Evolutionary conservation across 2,329 filamentous ascomycete genomes (phyloP).

Genomic region (Didymellaceae sp.): DNA sequence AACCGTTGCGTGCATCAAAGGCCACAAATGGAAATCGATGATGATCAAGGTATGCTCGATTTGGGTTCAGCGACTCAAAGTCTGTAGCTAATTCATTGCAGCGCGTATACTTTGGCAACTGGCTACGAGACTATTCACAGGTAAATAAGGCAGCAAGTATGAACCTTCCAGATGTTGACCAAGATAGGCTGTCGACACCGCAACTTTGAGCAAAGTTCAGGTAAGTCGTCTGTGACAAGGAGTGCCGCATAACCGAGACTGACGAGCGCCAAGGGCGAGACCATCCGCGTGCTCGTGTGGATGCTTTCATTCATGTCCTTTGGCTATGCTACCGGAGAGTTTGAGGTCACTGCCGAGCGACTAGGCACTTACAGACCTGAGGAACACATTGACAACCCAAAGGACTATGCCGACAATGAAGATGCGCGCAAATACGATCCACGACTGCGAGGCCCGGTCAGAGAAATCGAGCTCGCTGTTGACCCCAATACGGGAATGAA

Average conservation of each 20-base stretch:
- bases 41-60: conserved; percentile 51
- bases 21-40: conserved; percentile 53
- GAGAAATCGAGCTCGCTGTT: conserved; percentile 53
- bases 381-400: conserved; percentile 56
- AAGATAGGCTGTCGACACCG: conserved; percentile 61
- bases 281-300: conserved; percentile 62
- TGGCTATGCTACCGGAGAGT: conserved; percentile 63
- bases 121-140: conserved; percentile 61
- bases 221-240: conserved; percentile 22
- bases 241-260: conserved; percentile 27
- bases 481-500: conserved; percentile 78
- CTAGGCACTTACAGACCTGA: conserved; percentile 58
- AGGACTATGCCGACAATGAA: conserved; percentile 64
- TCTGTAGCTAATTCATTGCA: conserved; percentile 27
- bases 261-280: conserved; percentile 51
- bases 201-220: conserved; percentile 59
- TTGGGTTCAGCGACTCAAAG: background rate
- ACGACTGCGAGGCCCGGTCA: conserved; percentile 80
- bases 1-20: conserved; percentile 54
- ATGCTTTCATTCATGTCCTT: conserved; percentile 64
- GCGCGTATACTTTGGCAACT: conserved; percentile 55
- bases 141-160: conserved; percentile 49
- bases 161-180: conserved; percentile 46
- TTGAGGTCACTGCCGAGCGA: conserved; percentile 62
- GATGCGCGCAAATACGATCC: conserved; percentile 85